Conservation (phyloP, 305 asterid genomes). For the Fraxinus dipetala region DNA sequence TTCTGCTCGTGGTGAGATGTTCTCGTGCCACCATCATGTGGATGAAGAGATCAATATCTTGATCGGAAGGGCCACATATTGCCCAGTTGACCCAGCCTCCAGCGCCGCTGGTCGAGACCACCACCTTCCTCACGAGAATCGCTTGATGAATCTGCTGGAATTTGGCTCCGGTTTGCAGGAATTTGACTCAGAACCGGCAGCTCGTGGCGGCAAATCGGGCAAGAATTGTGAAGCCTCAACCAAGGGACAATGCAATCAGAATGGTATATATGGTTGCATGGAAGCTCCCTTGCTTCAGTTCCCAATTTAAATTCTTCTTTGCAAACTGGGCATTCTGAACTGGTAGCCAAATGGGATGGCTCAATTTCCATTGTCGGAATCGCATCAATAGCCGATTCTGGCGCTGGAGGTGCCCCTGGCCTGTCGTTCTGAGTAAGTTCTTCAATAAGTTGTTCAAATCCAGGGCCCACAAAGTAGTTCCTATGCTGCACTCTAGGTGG, state of each 20-base stretch:
- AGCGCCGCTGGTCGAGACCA: constrained; percentile 38
- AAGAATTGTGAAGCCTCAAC: constrained; percentile 91
- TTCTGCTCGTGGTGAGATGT: constrained; percentile 35
- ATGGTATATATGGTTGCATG: constrained; percentile 79
- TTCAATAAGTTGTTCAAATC: constrained; percentile 55
- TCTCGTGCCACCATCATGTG: constrained; percentile 17
- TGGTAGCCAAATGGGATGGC: constrained; percentile 53
- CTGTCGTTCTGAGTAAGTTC: constrained; percentile 73
- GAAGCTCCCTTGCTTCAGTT: constrained; percentile 68
- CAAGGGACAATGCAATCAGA: constrained; percentile 87
- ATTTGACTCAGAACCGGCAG: constrained; percentile 24
- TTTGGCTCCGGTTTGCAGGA: not conserved
- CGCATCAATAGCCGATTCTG: constrained; percentile 51
- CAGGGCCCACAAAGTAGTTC: constrained; percentile 56
- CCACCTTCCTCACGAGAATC: constrained; percentile 27
- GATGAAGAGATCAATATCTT: constrained; percentile 41
- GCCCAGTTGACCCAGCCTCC: constrained; percentile 50
- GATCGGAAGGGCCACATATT: constrained; percentile 67
- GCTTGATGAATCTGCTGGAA: constrained; percentile 13
- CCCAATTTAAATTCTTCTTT: constrained; percentile 75
- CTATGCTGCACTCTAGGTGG: constrained; percentile 49
- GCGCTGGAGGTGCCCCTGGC: constrained; percentile 76
- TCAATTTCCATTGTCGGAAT: constrained; percentile 53
- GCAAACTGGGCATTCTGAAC: constrained; percentile 81
- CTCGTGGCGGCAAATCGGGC: constrained; percentile 79